phyloP scores from a whole-genome alignment of 306 rosid genomes.

The Gleditsia sinensis region DNA sequence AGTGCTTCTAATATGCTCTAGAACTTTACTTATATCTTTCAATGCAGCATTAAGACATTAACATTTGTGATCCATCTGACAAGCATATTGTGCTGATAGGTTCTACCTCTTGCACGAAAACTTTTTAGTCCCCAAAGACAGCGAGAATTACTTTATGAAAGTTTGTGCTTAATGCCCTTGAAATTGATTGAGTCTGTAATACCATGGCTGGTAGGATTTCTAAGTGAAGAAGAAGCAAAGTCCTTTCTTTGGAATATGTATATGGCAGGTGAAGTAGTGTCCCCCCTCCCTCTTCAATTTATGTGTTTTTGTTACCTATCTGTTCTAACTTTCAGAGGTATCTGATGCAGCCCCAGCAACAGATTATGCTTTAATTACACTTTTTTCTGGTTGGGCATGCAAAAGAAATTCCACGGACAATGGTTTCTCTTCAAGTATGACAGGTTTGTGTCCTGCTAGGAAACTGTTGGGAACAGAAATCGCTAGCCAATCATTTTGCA shows the following conservation, averaged over 20 bases:
- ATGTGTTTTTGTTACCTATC: neutral
- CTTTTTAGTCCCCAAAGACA: slow-evolving; percentile 65
- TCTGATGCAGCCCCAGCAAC: slow-evolving; percentile 63
- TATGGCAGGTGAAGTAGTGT: slow-evolving; percentile 57
- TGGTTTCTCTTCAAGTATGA: slow-evolving; percentile 53
- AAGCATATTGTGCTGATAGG: slow-evolving; percentile 42
- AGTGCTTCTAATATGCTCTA: neutral
- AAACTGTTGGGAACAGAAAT: slow-evolving; percentile 47
- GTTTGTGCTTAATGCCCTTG: slow-evolving; percentile 74
- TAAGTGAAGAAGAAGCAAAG: slow-evolving; percentile 61
- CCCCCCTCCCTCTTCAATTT: neutral
- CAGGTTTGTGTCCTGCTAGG: slow-evolving; percentile 55
- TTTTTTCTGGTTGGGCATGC: slow-evolving; percentile 82
- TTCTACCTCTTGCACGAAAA: slow-evolving; percentile 72
- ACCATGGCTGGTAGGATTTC: slow-evolving; percentile 68
- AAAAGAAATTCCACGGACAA: slow-evolving; percentile 56
- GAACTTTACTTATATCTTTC: neutral
- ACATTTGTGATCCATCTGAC: slow-evolving; percentile 20
- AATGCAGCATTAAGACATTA: slow-evolving; percentile 7
- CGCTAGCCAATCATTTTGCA: slow-evolving; percentile 38
- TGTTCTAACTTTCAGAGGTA: slow-evolving; percentile 23
- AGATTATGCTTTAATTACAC: slow-evolving; percentile 69
- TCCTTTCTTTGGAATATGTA: slow-evolving; percentile 60
- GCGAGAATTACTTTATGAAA: slow-evolving; percentile 63
- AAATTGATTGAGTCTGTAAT: slow-evolving; percentile 71